phyloP scores from a whole-genome alignment of 495 filamentous ascomycete genomes.

The Podospora conica region DNA sequence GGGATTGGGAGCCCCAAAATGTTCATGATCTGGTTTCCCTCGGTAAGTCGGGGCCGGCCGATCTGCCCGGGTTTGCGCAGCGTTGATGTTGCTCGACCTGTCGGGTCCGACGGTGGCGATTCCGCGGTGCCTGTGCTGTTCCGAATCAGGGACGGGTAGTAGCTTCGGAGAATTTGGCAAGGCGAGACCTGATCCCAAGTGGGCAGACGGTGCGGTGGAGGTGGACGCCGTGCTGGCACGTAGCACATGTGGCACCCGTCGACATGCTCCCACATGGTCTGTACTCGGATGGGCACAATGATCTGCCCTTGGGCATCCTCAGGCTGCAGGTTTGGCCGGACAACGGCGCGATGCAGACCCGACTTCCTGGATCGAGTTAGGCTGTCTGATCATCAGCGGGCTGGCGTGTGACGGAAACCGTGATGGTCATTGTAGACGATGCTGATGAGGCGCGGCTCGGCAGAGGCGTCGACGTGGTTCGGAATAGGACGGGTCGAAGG shows the following conservation, averaged over 20 bases:
- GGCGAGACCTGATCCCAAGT: not conserved
- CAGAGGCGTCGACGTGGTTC: not conserved
- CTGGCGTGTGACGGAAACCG: not conserved
- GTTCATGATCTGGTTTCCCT: not conserved
- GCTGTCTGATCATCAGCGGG: not conserved
- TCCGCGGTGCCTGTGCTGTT: not conserved
- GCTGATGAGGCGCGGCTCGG: not conserved
- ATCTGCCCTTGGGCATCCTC: not conserved
- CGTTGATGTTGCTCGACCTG: not conserved
- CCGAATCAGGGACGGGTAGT: not conserved
- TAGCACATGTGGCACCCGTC: not conserved
- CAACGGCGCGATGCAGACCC: not conserved
- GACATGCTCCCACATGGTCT: not conserved
- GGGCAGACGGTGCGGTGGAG: not conserved
- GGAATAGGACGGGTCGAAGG: too few species aligned
- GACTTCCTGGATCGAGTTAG: not conserved
- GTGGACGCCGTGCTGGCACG: not conserved
- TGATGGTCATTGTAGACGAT: not conserved
- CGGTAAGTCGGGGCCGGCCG: not conserved
- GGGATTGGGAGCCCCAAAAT: not conserved
- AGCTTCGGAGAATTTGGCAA: not conserved
- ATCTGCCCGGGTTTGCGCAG: not conserved
- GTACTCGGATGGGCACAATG: not conserved
- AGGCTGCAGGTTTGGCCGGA: not conserved
- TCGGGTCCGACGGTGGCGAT: not conserved